Evolutionary conservation across 257 asterid genomes (phyloP), one percentile per base, ranked within the genome.

Genomic region (Scutellaria baicalensis): DNA sequence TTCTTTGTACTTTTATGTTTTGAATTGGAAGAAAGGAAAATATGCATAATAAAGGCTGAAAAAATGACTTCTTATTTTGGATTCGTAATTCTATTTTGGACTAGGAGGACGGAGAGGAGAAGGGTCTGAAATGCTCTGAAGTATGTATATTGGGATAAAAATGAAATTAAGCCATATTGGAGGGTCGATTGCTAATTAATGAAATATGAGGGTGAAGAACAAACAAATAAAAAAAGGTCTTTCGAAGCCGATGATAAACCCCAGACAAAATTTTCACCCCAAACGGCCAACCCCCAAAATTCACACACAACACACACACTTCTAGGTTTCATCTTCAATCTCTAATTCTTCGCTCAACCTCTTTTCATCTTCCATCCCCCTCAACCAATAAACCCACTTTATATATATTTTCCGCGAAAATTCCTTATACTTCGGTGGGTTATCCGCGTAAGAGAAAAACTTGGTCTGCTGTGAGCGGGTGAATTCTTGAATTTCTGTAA

Each of bases 261-360:
- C 66, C 66, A 42, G 3, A 40, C 16, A 17, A 70, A 44, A 55
- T 40, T 47, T 3, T 20, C 59, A 59, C 61, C 39, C n/a, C 58
- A 58, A 69, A 58, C 50, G 56, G 43, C 11, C 55, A 21, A 39
- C 38, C 65, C 66, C 59, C 71, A 72, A 64, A 71, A 27, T 72
- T 20, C 47, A 16, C 43, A 31, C 66, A 2, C 17, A 3, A 20
- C 7, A 13, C 51, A 27, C 66, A 13, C 13, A 7, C 21, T 8
- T 65, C 44, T 64, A 55, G 71, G 76, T 71, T 62, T 52, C 39
- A 12, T 40, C 49, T 59, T 39, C 6, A 36, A 71, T 51, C 65
- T 42, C 23, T 27, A 16, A 16, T 35, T 39, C 54, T 48, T 6
- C 35, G 6, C 47, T 45, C 62, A 49, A 48, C 33, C 21, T 13